Evolutionary conservation across 2,329 filamentous ascomycete species (phyloP).

Genomic region (Aspergillus ruber): DNA sequence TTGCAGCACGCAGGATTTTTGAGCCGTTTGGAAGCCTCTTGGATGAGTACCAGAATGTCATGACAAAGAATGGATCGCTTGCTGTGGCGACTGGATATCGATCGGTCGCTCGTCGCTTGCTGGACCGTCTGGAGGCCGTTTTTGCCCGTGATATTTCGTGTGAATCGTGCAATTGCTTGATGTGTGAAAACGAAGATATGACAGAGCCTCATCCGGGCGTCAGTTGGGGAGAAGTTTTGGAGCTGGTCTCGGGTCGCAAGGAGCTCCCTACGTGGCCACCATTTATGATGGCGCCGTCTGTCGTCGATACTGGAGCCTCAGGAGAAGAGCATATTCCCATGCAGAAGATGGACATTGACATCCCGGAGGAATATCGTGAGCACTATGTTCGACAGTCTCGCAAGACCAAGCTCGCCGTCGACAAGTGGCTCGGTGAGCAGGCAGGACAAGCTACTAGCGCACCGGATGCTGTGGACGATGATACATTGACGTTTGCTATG

Average conservation of each 20-base stretch:
- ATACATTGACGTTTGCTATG: conserved; percentile 89
- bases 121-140: conserved; percentile 87
- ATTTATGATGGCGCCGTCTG: conserved; percentile 63
- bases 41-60: conserved; percentile 76
- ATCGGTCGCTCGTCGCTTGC: conserved; percentile 80
- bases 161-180: conserved; percentile 76
- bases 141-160: conserved; percentile 87
- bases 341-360: conserved; percentile 85
- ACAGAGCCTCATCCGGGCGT: conserved; percentile 57
- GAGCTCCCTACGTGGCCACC: conserved; percentile 86
- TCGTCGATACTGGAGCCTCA: conserved; percentile 50
- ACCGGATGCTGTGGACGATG: conserved; percentile 85
- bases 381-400: conserved; percentile 88
- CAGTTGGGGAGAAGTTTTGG: conserved; percentile 92
- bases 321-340: conserved; percentile 51
- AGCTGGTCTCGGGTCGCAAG: conserved; percentile 81
- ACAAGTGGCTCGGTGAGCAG: conserved; percentile 80
- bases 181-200: conserved; percentile 64
- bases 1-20: conserved; percentile 68
- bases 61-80: conserved; percentile 77
- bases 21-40: conserved; percentile 75
- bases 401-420: conserved; percentile 85
- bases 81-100: conserved; percentile 93
- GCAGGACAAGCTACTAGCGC: conserved; percentile 66
- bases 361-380: conserved; percentile 86